Conservation (phyloP, 164 flowering plant species). For the Kalanchoe fedtschenkoi region DNA sequence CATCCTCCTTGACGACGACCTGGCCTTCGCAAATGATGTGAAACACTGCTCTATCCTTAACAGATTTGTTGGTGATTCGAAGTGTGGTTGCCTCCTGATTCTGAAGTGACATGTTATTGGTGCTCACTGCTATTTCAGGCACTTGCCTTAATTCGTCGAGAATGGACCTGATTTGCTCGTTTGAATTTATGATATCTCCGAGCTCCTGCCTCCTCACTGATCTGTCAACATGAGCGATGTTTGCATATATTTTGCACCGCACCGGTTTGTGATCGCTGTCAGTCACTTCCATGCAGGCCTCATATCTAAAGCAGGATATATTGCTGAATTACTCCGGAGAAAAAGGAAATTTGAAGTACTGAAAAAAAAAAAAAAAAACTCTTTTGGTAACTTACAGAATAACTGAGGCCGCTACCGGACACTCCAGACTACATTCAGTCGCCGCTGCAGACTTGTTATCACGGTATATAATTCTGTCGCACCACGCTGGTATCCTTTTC, state of each 20-base stretch:
- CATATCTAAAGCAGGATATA: conserved; percentile 42
- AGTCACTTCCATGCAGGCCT: conserved; percentile 93
- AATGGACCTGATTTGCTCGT: conserved; percentile 39
- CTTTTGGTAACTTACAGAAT: conserved; percentile 33
- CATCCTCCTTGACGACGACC: conserved; percentile 44
- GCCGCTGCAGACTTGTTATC: conserved; percentile 49
- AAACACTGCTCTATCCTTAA: conserved; percentile 39
- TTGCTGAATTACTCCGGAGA: not conserved
- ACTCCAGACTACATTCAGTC: conserved; percentile 62
- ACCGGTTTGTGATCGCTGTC: conserved; percentile 99
- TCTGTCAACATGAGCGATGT: conserved; percentile 68
- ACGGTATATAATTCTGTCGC: conserved; percentile 86
- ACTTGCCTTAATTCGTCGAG: conserved; percentile 36
- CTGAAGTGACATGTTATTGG: conserved; percentile 53
- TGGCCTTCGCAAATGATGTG: conserved; percentile 63
- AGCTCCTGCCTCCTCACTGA: conserved; percentile 67
- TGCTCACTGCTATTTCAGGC: conserved; percentile 75
- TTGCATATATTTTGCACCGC: conserved; percentile 58
- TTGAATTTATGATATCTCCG: conserved; percentile 53
- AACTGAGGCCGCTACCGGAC: conserved; percentile 69
- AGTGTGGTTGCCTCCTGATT: conserved; percentile 53
- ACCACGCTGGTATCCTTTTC: conserved; percentile 99
- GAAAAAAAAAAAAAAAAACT: not conserved
- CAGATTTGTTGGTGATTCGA: conserved; percentile 56
- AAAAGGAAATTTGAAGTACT: not conserved